Percentiles rank a stretch among this genome's conserved stretches.
Evolutionary conservation across 2,329 filamentous ascomycete species (phyloP).

Genomic region (Fonsecaea erecta): DNA sequence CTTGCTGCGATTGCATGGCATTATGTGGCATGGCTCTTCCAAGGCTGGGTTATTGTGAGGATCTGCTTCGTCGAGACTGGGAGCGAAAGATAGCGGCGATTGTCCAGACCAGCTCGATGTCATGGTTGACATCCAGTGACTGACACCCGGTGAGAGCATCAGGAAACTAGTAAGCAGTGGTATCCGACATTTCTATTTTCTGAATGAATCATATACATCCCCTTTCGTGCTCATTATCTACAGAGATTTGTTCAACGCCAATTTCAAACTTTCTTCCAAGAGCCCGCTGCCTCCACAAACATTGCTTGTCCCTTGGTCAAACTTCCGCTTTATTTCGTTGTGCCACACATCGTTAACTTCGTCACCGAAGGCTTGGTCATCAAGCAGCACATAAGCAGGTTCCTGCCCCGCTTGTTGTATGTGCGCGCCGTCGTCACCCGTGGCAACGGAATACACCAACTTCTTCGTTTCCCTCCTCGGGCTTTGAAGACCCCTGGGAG

Average conservation of each 20-base stretch:
- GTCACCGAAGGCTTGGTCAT: conserved; percentile 17
- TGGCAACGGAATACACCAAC: conserved; percentile 14
- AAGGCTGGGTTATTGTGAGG: conserved; percentile 5
- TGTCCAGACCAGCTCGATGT: not conserved
- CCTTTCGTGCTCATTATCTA: not conserved
- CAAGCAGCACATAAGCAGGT: conserved; percentile 35
- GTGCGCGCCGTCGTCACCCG: conserved; percentile 11
- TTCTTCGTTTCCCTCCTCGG: conserved; percentile 30
- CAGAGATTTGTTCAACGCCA: not conserved
- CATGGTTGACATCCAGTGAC: not conserved
- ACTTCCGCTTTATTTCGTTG: conserved; percentile 13
- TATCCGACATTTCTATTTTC: conserved; percentile 6
- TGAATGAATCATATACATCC: conserved; percentile 8
- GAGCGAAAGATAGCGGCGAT: not conserved
- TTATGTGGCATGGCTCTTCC: conserved; percentile 13
- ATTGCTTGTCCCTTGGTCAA: conserved; percentile 15
- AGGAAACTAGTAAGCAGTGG: not conserved
- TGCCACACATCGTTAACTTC: conserved; percentile 15
- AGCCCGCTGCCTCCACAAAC: conserved; percentile 30
- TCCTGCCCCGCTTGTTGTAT: conserved; percentile 6
- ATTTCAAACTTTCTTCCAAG: conserved; percentile 2
- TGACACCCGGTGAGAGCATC: not conserved
- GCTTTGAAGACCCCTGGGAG: conserved; percentile 29
- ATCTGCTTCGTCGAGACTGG: conserved; percentile 5
- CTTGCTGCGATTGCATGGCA: conserved; percentile 15